Evolutionary conservation across 2,329 filamentous ascomycete genomes (phyloP).

Genomic region (Sphaerostilbella broomeana): DNA sequence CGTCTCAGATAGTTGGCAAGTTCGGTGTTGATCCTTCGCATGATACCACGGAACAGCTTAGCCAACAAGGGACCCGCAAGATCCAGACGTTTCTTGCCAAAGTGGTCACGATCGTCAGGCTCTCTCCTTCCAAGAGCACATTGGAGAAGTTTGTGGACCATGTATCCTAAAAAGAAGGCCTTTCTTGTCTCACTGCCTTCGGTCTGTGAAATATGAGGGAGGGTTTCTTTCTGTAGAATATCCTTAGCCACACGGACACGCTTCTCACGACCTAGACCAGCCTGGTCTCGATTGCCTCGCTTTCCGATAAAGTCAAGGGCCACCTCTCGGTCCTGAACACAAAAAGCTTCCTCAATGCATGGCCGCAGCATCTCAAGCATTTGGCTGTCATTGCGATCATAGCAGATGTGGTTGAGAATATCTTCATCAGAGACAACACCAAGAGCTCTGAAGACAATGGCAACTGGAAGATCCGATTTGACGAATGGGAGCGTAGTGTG

Average conservation of each 20-base stretch:
- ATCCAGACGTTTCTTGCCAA: conserved; percentile 97
- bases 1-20: conserved; percentile 86
- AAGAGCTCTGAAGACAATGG: conserved; percentile 89
- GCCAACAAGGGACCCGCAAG: conserved; percentile 89
- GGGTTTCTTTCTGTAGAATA: conserved; percentile 91
- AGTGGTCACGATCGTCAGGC: conserved; percentile 95
- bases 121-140: conserved; percentile 89
- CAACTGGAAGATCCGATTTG: conserved; percentile 87
- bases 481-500: conserved; percentile 89
- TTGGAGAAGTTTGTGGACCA: conserved; percentile 93
- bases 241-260: conserved; percentile 90
- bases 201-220: conserved; percentile 92
- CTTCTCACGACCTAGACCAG: conserved; percentile 69
- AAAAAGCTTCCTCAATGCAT: conserved; percentile 93
- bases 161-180: conserved; percentile 97
- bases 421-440: conserved; percentile 97
- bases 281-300: conserved; percentile 60
- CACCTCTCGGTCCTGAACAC: conserved; percentile 90
- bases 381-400: conserved; percentile 87
- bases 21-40: conserved; percentile 85
- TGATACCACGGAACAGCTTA: conserved; percentile 90
- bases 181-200: conserved; percentile 94
- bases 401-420: conserved; percentile 96
- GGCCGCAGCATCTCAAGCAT: conserved; percentile 98
- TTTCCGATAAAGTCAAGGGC: conserved; percentile 94